These are phyloP conservation scores for Pleurostoma richardsiae DNA, from an alignment of 2,329 filamentous ascomycete species.

Conservation along the genomic window DNA sequence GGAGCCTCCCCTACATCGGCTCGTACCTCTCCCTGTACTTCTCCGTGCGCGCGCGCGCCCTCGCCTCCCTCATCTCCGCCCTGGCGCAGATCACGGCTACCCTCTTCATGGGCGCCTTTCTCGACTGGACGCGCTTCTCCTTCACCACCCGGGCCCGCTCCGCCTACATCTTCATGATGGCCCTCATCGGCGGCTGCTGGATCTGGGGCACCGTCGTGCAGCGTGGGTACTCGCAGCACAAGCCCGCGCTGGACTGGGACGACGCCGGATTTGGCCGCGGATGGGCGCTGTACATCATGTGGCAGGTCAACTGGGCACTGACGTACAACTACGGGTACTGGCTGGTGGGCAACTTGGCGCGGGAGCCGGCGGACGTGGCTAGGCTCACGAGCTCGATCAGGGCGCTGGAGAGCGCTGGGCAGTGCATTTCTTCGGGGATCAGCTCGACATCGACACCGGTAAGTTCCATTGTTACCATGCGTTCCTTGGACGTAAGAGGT, in stretches of 20 bases:
- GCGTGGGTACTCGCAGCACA: conserved; percentile 15
- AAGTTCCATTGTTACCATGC: background rate
- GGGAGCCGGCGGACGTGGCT: conserved; percentile 14
- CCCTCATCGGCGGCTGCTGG: conserved; percentile 19
- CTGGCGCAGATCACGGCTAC: conserved; percentile 17
- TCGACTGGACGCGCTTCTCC: conserved; percentile 15
- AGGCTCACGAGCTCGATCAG: conserved; percentile 16
- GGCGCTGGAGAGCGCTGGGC: conserved; percentile 19
- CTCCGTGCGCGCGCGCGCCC: conserved; percentile 11
- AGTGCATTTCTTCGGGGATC: conserved; percentile 21
- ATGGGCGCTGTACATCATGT: conserved; percentile 25
- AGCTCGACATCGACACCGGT: conserved; percentile 19
- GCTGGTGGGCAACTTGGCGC: conserved; percentile 21
- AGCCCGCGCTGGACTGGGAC: conserved; percentile 16
- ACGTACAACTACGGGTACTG: conserved; percentile 28
- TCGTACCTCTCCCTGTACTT: conserved; percentile 15
- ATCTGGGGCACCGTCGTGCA: conserved; percentile 22
- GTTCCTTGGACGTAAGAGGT: background rate
- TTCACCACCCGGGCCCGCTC: conserved; percentile 13
- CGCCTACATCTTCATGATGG: conserved; percentile 16
- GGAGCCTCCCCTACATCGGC: conserved; percentile 9
- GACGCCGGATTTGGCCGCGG: conserved; percentile 3
- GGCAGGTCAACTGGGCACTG: conserved; percentile 22
- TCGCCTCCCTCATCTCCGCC: conserved; percentile 15
- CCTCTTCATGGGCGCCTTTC: conserved; percentile 16